Evolutionary conservation across 495 filamentous ascomycete genomes (phyloP).

Genomic region (Rhizodiscina lignyota): DNA sequence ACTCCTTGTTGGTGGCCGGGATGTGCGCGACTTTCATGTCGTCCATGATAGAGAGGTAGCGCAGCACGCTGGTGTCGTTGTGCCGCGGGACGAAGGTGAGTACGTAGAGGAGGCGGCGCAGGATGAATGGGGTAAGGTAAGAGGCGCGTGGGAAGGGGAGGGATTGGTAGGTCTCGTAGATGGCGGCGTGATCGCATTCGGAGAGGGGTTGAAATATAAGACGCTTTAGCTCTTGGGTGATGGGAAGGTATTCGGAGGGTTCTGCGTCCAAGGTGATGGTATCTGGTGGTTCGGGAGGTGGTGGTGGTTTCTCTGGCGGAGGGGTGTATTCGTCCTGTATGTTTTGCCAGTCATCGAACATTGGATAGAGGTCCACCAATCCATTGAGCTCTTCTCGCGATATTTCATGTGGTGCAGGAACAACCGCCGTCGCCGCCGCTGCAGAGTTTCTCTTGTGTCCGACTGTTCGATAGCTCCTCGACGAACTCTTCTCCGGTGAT

Average conservation of each 20-base stretch:
- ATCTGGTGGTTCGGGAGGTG: too few relatives aligned
- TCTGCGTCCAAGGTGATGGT: too few relatives aligned
- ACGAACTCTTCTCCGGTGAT: too few relatives aligned
- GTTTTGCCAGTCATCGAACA: too few relatives aligned
- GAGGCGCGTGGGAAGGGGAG: constrained; percentile 50
- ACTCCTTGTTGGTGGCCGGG: constrained; percentile 46
- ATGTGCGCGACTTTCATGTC: constrained; percentile 58
- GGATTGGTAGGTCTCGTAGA: constrained; percentile 43
- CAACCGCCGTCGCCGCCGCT: not conserved
- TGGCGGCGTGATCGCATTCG: constrained; percentile 25
- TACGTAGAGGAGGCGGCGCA: constrained; percentile 48
- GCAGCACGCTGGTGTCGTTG: constrained; percentile 45
- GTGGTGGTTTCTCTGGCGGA: too few relatives aligned
- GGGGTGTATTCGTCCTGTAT: too few relatives aligned
- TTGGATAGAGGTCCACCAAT: constrained; percentile 2
- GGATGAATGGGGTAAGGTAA: constrained; percentile 37
- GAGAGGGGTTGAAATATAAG: constrained; percentile 25
- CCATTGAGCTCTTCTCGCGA: constrained; percentile 1
- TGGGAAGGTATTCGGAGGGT: too few relatives aligned
- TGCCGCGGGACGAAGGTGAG: constrained; percentile 47
- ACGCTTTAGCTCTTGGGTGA: too few relatives aligned
- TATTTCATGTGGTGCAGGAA: not conserved
- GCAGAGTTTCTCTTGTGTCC: not conserved
- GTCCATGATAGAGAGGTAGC: constrained; percentile 67
- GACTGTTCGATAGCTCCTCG: not conserved